Evolutionary conservation across 1,139 yeast genomes (phyloP), one percentile per base, ranked within the genome.

Genomic region (Candida dubliniensis): DNA sequence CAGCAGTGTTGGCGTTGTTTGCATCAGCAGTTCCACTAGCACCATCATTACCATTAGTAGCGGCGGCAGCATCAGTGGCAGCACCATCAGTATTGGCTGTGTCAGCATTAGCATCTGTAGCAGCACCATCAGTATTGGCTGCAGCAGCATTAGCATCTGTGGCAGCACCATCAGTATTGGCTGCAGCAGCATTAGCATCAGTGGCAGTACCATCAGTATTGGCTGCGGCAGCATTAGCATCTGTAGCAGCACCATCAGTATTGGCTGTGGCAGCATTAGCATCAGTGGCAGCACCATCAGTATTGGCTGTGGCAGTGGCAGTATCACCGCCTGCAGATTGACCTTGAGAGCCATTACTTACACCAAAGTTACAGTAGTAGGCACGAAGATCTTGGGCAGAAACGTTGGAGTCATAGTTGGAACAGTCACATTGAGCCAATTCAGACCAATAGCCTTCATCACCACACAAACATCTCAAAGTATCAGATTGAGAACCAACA

Each of bases 161-260:
- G 13, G 13, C 34, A 31, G 23, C 9, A 23, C 18, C 40, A 37
- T 48, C 42, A 14, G 48, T 39, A 34, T 38, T 47, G 23, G 50
- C 32, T 30, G 30, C 47, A 53, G 51, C 29, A 18, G 51, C 37
- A 36, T 43, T 55, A 11, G 51, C 52, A 15, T 53, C 47, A 36
- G 51, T 48, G 30, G 30, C 12, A 7, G 29, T 26, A 8, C 29
- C 10, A 26, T 10, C n/a, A n/a, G n/a, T n/a, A n/a, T n/a, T n/a
- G n/a, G n/a, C n/a, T n/a, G n/a, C n/a, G n/a, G n/a, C n/a, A n/a
- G 23, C 23, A 5, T 52, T 58, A 31, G 55, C 52, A 8, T 56
- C 53, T 37, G 51, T 47, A 30, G 57, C 58, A 32, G 54, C 55
- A 12, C 58, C 53, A n/a, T n/a, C n/a, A n/a, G n/a, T n/a, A n/a